Evolutionary conservation across 805 yeast species (phyloP), one percentile per base, ranked within the genome.

Genomic region (Candida peoriensis): DNA sequence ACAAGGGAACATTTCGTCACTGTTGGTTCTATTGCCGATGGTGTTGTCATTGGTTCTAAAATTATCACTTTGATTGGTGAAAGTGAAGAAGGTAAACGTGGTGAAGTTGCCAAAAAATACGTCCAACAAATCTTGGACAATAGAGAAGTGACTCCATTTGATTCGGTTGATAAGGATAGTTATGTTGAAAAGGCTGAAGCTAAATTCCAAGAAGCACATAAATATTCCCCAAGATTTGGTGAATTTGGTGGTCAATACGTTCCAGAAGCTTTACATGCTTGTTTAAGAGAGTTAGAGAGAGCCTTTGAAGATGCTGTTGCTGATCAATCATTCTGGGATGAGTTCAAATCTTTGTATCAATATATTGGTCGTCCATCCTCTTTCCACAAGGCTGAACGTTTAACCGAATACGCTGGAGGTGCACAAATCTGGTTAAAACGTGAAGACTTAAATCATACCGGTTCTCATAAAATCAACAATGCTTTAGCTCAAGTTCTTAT

Each of bases 231-330:
- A 38, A 72, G 82, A 43, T 90, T 90, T 52, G 99, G 97, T 54
- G 88, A 78, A 32, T 94, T 87, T 56, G 99, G 99, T 58, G 99
- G 99, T 41, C 98, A 93, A 66, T 93, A 87, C 56, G 98, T 93
- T 26, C 99, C 99, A 25, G 99, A 93, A 68, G 86, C 95, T 16
- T 67, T 93, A 54, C 90, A 89, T 63, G 76, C 95, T 28, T 90
- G 97, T 67, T 71, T 93, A 49, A 74, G 78, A 42, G 95, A 93
- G 64, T 73, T 93, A 38, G 98, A 93, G 66, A 67, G 58, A 35
- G 97, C 87, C 4, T 94, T 89, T 58, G 89, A 84, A 57, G 72
- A 68, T 28, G 96, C 97, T 14, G 79, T 80, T 46, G 86, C 89
- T 20, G 98, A 93, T 62, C 93, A 88, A 24, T 55, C 63, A 23